Evolutionary conservation across 345 rosid species (phyloP), one percentile per base, ranked within the genome.

Genomic region (Tarenaya hassleriana): DNA sequence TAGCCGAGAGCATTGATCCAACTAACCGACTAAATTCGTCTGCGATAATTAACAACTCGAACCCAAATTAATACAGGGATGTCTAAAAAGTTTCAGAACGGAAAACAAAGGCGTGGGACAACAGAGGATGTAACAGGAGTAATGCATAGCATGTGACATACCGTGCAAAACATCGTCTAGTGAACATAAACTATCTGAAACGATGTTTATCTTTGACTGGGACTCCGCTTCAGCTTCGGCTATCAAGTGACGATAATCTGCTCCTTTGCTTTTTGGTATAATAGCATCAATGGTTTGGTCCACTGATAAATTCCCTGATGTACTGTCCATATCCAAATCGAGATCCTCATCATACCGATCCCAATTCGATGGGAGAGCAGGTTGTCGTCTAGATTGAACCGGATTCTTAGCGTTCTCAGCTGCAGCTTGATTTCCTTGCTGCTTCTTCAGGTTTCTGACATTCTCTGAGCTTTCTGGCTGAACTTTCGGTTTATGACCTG

Each of bases 251-350:
- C 58, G 18, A 57, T 77, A 87, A 67, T 87, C 95, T 1, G 86
- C 80, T 18, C 98, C 98, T 67, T 84, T 87, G 65, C 95, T 91
- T 76, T 76, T 91, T 0, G 86, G 95, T 47, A 68, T 20, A 46
- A 66, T 34, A 37, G 34, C 66, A 61, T 75, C 82, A 12, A 71
- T 20, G 2, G 46, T 21, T 53, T 53, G 68, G 37, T 47, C 58
- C 34, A 18, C 27, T 14, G 61, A 19, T 16, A 19, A 16, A 62
- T 60, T 56, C 20, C 58, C 67, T 7, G 63, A 50, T 10, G 41
- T 47, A 16, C 52, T 47, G 44, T 35, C 78, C 1, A 55, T 58
- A 45, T 50, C 74, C 0, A 29, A 54, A 53, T 73, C 79, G 38
- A 50, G 47, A 13, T 64, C 83, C 18, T 82, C 89, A 45, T 67